Evolutionary conservation across 306 rosid genomes (phyloP), one percentile per base, ranked within the genome.

Genomic region (Begonia masoniana): DNA sequence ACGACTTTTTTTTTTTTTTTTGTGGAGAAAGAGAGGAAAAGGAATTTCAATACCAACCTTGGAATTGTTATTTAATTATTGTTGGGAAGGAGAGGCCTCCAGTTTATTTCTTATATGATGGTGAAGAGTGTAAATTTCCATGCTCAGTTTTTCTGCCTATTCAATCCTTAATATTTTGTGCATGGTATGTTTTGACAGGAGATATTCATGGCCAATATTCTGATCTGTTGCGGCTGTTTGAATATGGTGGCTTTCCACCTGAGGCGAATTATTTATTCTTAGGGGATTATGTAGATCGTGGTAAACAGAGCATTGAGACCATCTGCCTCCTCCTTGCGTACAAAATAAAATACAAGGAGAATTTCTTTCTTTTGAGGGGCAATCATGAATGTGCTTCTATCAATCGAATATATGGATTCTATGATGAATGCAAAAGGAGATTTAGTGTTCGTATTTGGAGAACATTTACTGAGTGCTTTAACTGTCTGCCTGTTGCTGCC

Each of bases 321-420:
- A 81, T 85, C 48, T 81, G 95, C 76, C 79, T 81, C 56, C 91
- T 85, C 63, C 84, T 85, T 10, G 82, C 95, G 1, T 85, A 81
- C 78, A 85, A 85, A 76, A 68, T 85, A 73, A 85, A 85, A 61
- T 81, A 76, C 80, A 85, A 69, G 76, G 95, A 85, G 66, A 85
- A 85, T 66, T 85, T 85, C 72, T 85, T 85, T 74, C 95, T 85
- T 55, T 87, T 81, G 41, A 81, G 91, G 74, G 95, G 95, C 19
- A 85, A 85, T 59, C 95, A 85, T 56, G 95, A 85, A 60, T 85
- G 87, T 41, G 95, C 95, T 43, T 85, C 95, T 71, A 85, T 85
- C 60, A 85, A 85, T 63, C 89, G 89, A 11, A 81, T 81, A 65
- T 85, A 81, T 63, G 91, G 95, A 54, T 85, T 85, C 71, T 85